Evolutionary conservation across 2,329 filamentous ascomycete genomes (phyloP).

Genomic region (Pseudogymnoascus sp.): DNA sequence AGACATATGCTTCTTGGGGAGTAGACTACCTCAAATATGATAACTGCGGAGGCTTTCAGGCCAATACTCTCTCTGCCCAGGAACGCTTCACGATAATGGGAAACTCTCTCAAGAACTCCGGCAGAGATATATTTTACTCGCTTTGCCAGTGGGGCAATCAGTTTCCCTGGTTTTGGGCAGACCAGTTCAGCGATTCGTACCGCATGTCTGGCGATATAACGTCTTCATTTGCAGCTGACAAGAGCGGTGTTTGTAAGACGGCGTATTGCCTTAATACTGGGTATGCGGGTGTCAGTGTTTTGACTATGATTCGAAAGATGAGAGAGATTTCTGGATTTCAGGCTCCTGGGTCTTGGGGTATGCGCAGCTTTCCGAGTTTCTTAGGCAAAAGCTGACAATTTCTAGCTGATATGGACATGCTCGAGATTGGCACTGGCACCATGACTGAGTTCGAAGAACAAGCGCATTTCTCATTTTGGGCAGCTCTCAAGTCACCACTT

Average conservation of each 20-base stretch:
- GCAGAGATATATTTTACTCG: slow-evolving; percentile 16
- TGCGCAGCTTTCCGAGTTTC: neutral
- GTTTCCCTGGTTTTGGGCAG: slow-evolving; percentile 17
- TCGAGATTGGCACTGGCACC: slow-evolving; percentile 19
- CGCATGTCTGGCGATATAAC: slow-evolving; percentile 26
- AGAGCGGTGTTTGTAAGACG: slow-evolving; percentile 23
- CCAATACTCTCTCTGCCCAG: slow-evolving; percentile 13
- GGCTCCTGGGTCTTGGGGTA: slow-evolving; percentile 25
- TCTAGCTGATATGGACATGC: slow-evolving; percentile 26
- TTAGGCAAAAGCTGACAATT: neutral
- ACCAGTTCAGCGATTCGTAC: slow-evolving; percentile 22
- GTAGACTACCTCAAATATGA: neutral
- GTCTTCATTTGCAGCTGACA: slow-evolving; percentile 18
- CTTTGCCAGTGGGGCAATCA: slow-evolving; percentile 17
- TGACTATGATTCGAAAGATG: slow-evolving; percentile 31
- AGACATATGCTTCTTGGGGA: neutral
- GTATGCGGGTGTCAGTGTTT: slow-evolving; percentile 27
- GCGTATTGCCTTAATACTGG: slow-evolving; percentile 31
- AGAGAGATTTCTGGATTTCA: slow-evolving; percentile 28
- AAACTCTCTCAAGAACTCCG: slow-evolving; percentile 4
- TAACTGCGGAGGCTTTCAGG: slow-evolving; percentile 16
- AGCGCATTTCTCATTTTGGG: slow-evolving; percentile 40
- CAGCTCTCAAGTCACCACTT: slow-evolving; percentile 38
- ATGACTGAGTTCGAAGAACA: slow-evolving; percentile 34
- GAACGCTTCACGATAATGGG: neutral